Evolutionary conservation across 805 yeast species (phyloP).

Genomic region (Teunomyces panamensis): DNA sequence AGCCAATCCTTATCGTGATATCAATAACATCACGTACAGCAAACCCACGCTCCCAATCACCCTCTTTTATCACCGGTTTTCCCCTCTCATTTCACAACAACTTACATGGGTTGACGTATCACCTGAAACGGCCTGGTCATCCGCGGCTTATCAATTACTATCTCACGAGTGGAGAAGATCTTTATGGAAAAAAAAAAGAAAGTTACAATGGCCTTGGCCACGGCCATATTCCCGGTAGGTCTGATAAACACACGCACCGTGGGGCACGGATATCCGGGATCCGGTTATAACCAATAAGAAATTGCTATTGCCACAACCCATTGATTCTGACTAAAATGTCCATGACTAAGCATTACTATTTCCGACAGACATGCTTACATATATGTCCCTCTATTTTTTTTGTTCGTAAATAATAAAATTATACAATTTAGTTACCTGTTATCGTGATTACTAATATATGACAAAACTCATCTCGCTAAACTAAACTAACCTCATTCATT

Average conservation of each 20-base stretch:
- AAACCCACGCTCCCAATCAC: too few relatives aligned
- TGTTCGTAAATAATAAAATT: too few relatives aligned
- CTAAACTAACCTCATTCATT: neutral
- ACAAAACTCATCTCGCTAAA: neutral
- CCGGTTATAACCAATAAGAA: neutral
- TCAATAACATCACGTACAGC: too few relatives aligned
- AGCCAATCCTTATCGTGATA: too few relatives aligned
- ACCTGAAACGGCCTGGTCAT: neutral
- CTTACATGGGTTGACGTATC: neutral
- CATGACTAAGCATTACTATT: neutral
- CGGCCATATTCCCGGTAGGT: neutral
- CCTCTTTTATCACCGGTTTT: too few relatives aligned
- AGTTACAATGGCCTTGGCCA: neutral
- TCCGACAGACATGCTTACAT: neutral
- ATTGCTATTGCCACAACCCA: neutral
- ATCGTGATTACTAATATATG: neutral
- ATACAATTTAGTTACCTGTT: too few relatives aligned
- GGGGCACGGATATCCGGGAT: neutral
- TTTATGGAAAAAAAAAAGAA: neutral
- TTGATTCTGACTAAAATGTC: neutral
- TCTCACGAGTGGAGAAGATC: neutral
- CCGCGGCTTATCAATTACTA: neutral
- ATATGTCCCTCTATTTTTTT: too few relatives aligned
- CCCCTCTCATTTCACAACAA: too few relatives aligned
- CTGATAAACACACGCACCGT: neutral